Percentiles rank a stretch among this genome's conserved stretches.
phyloP scores from a whole-genome alignment of 106 monocot genomes.

The Amphibolis antarctica region DNA sequence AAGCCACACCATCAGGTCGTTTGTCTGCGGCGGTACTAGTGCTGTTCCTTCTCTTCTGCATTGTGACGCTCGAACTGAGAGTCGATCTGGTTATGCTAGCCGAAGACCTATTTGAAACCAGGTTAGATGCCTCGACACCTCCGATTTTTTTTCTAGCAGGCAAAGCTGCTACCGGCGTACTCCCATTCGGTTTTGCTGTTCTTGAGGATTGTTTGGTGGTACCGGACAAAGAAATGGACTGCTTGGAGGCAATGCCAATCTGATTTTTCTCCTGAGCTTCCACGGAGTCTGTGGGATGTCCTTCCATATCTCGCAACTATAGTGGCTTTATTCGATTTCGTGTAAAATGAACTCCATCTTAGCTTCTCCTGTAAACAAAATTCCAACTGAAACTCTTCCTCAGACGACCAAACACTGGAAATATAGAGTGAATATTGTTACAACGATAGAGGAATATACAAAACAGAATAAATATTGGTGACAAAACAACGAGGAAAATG shows the following conservation, averaged over 20 bases:
- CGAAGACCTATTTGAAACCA: constrained; percentile 15
- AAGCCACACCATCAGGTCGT: constrained; percentile 19
- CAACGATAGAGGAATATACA: no score
- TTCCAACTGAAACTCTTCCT: background rate
- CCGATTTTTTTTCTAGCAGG: constrained; percentile 22
- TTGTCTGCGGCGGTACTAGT: constrained; percentile 24
- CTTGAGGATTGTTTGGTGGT: constrained; percentile 13
- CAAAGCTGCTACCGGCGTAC: constrained; percentile 3
- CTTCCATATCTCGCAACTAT: constrained; percentile 27
- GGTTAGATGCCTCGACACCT: constrained; percentile 4
- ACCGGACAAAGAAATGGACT: constrained; percentile 16
- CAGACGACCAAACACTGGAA: background rate
- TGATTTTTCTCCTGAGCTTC: constrained; percentile 8
- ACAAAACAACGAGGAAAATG: no score
- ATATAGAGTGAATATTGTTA: no score
- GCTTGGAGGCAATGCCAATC: background rate
- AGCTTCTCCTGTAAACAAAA: background rate
- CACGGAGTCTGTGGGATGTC: constrained; percentile 4
- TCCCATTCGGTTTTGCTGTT: constrained; percentile 17
- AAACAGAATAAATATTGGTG: no score
- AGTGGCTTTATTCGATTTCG: background rate
- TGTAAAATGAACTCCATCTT: background rate
- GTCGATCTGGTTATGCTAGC: constrained; percentile 28
- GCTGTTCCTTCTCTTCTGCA: constrained; percentile 52
- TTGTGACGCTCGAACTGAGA: constrained; percentile 15